Conservation (phyloP, 73 alveolate species). For the Effrenium voratum region DNA sequence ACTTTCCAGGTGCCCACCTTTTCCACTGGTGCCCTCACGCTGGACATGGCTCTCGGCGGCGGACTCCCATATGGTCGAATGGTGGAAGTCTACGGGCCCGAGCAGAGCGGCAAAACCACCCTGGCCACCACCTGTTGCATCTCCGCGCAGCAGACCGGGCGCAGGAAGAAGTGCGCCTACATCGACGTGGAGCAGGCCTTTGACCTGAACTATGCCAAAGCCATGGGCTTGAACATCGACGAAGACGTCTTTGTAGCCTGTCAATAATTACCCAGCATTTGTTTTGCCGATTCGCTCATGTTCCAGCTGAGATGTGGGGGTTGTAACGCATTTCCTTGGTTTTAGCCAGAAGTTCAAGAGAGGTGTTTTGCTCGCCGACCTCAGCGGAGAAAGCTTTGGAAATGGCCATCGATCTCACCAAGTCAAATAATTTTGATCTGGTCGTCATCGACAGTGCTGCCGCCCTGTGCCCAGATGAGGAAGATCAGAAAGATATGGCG, state of each 20-base stretch:
- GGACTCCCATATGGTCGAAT: conserved; percentile 31
- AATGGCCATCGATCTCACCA: background rate
- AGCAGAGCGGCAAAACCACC: conserved; percentile 38
- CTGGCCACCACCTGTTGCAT: conserved; percentile 31
- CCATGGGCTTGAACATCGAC: background rate
- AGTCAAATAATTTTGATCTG: background rate
- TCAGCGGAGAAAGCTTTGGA: conserved; percentile 27
- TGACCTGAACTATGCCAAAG: background rate
- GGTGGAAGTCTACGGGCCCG: conserved; percentile 52
- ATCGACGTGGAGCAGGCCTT: conserved; percentile 56
- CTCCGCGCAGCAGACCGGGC: conserved; percentile 5
- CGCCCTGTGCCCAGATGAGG: background rate
- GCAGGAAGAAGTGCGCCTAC: conserved; percentile 4
- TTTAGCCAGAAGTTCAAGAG: too few species aligned
- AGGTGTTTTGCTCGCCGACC: too few species aligned
- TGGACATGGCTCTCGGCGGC: conserved; percentile 46
- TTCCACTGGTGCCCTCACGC: conserved; percentile 16
- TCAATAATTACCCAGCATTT: too few species aligned
- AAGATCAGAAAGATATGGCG: background rate
- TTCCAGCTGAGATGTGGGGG: too few species aligned
- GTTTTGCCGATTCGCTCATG: too few species aligned
- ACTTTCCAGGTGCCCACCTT: conserved; percentile 26
- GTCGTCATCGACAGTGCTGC: conserved; percentile 40
- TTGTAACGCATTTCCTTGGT: too few species aligned
- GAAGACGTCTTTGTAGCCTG: too few species aligned